Base-by-base conservation (phyloP, 2,329 filamentous ascomycete genomes). In the Talaromyces piceae region DNA sequence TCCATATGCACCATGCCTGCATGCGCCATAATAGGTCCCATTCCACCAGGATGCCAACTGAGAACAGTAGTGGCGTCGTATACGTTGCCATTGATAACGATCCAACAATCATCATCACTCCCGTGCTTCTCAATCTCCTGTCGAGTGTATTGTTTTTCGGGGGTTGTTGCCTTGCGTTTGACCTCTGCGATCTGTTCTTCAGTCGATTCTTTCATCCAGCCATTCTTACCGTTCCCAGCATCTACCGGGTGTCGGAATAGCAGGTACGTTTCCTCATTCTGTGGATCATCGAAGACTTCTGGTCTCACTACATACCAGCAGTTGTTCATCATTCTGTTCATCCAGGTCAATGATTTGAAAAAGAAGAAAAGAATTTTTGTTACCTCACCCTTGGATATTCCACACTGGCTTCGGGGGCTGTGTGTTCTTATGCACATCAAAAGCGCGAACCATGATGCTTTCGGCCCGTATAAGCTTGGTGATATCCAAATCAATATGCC, bases 101-200 rank as follows among this genome's bases (percentile, higher is more conserved):
- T 68, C 77, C 77, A 79, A 56, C 76, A 77, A 53, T 79, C 75
- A 18, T 72, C 61, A 43, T 73, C 68, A 4, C 57, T 69, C 27
- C 70, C 65, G 54, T 79, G 77, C 50, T 73, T 78, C 58, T 78
- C 76, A 33, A 80, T 75, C 59, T 79, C 76, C 46, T 78, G 64
- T 3, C 76, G 63, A 0, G 76, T 79, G 53, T 79, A 79, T 51
- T 77, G 68, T 54, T 77, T 78, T 54, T 73, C 63, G 0, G 76
- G 75, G 0, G 68, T 66, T 2, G 69, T 67, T 2, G 67, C 68
- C 41, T 73, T 63, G 37, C 74, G 73, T 55, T 75, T 75, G 2
- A 68, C 69, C 5, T 63, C 64, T 11, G 70, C 69, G 8, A 78
- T 68, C 52, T 70, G 67, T 16, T 73, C 73, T 54, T 76, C 73